Evolutionary conservation across 1,284 basidiomycete genomes (phyloP), one percentile per base, ranked within the genome.

Genomic region (Nidula niveotomentosa): DNA sequence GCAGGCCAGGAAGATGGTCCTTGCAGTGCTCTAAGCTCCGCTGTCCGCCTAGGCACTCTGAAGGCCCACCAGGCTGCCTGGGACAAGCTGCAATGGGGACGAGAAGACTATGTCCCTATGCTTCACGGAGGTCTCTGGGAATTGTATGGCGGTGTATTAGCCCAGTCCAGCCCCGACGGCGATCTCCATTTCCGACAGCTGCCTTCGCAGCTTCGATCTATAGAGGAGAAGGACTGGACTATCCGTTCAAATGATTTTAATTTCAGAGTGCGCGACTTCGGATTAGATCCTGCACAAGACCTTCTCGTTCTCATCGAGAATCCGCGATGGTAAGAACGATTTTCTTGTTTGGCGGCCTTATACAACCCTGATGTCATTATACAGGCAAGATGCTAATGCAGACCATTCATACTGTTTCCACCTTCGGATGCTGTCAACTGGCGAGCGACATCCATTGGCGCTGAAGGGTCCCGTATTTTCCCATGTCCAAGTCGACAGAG

Each of bases 221-320:
- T 85, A 55, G 60, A 76, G 55, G 71, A 76, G 46, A 71, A 70
- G 33, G 61, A 70, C 23, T 88, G 86, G 85, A 67, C 64, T 6
- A 58, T 84, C 34, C 64, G 69, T 17, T 59, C 61, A 12, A 9
- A 18, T 10, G 59, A 71, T 23, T 62, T 78, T 45, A 75, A 71
- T 6, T 60, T 78, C 48, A 37, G 56, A 8, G 64, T 85, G 10
- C 76, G 81, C 6, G 86, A 88, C 60, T 86, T 88, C 60, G 74
- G 75, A 7, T 77, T 88, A 66, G 86, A 88, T 62, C 81, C 84
- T 12, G 72, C 78, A 35, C 85, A 85, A 61, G 79, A 88, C 62
- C 71, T 88, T 36, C 69, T 87, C 13, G 74, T 85, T 5, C 59
- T 84, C 12, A 65, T 87, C 8, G 76, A 81, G 61, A 67, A 60